A percentile compares a stretch with the other conserved stretches of the same genome.
Evolutionary conservation across 352 stramenopile species (phyloP).

Genomic region (Pythium oligandrum): DNA sequence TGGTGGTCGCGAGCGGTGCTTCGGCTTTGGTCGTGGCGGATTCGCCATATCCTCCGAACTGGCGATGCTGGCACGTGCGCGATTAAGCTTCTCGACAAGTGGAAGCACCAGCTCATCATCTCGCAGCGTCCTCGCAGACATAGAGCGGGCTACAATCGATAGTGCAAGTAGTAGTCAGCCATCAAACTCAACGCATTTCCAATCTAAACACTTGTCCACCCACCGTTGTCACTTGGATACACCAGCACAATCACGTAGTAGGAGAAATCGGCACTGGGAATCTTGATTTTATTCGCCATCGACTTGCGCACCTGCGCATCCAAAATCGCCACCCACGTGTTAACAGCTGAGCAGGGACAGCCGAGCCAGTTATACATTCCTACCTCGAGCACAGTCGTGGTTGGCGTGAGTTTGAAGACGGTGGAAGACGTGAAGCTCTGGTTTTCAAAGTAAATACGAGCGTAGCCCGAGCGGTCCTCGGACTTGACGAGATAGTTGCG

Average conservation of each 20-base stretch:
- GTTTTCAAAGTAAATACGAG: constrained; percentile 83
- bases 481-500: constrained; percentile 9
- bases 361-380: neutral
- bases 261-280: constrained; percentile 48
- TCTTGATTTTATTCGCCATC: constrained; percentile 82
- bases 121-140: constrained; percentile 66
- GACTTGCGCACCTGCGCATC: constrained; percentile 41
- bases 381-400: constrained; percentile 70
- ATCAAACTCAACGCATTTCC: neutral
- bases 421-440: constrained; percentile 78
- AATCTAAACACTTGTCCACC: constrained; percentile 1
- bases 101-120: constrained; percentile 77
- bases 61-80: constrained; percentile 29
- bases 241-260: constrained; percentile 82
- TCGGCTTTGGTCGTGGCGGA: constrained; percentile 40
- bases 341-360: neutral
- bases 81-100: constrained; percentile 65
- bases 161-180: too few relatives aligned
- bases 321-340: neutral
- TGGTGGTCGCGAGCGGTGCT: constrained; percentile 51
- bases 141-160: constrained; percentile 22
- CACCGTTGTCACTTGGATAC: constrained; percentile 51
- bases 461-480: constrained; percentile 64
- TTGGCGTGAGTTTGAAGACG: constrained; percentile 67
- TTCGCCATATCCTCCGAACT: constrained; percentile 50